Conservation (phyloP, 169 alveolate genomes). For the Babesia caballi region DNA sequence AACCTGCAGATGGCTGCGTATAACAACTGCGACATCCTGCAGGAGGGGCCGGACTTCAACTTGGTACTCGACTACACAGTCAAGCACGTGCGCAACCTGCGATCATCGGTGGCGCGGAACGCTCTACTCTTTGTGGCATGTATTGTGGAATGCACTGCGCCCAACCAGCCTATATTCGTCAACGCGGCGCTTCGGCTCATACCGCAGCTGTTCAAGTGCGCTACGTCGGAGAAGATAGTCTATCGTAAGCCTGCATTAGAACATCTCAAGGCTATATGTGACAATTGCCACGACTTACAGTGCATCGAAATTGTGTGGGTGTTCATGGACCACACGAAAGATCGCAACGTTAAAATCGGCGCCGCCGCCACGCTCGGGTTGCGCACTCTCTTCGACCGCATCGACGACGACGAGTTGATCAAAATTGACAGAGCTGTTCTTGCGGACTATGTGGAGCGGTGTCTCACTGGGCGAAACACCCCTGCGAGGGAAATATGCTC, state of each 20-base stretch:
- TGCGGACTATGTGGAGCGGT: background rate
- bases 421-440: background rate
- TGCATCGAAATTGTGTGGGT: constrained; percentile 5
- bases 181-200: constrained; percentile 5
- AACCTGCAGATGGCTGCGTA: constrained; percentile 54
- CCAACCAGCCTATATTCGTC: background rate
- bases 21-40: constrained; percentile 4
- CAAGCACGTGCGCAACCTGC: constrained; percentile 33
- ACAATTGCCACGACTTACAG: background rate
- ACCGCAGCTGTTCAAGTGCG: constrained; percentile 28
- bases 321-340: constrained; percentile 1
- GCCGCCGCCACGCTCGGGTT: background rate
- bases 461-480: background rate
- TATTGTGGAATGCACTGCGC: background rate
- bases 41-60: constrained; percentile 5
- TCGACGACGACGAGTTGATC: background rate
- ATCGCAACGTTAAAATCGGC: constrained; percentile 20
- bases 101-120: constrained; percentile 54
- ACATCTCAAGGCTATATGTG: background rate
- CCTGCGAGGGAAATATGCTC: background rate
- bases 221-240: constrained; percentile 45
- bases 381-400: background rate
- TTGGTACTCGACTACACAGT: constrained; percentile 10
- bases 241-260: constrained; percentile 40
- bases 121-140: constrained; percentile 22